Base-by-base conservation (phyloP, 108 stramenopile species). In the Cylindrotheca closterium region DNA sequence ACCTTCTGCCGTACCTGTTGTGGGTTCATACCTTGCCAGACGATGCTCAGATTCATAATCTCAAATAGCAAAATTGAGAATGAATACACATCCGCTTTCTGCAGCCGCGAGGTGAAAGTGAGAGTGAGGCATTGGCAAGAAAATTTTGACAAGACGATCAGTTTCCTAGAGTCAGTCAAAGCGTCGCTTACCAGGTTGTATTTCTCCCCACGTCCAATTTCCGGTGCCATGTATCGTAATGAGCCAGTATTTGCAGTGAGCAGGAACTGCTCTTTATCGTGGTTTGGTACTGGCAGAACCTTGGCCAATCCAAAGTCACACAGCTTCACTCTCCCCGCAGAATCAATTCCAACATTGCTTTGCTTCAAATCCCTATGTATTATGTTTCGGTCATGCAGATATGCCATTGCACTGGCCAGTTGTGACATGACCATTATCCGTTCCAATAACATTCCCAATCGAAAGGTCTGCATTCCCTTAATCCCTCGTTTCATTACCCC, bases 191-290 rank as follows among this genome's bases (percentile, higher is more conserved):
- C 37, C 8, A 65, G 55, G 63, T 70, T 70, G 54, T 85, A 85
- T 1, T 51, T 47, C 18, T 85, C 47, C 5, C 66, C 58, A 28
- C 61, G n/a, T 18, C 51, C 70, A 26, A 85, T 76, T 47, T 85
- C 84, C 0, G 84, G 80, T 29, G 80, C 77, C 84, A 85, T 82
- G 73, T 68, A 75, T 47, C 67, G 67, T 8, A 60, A 22, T 1
- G 59, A 68, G 24, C 68, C 74, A 29, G 67, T 69, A 23, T 56
- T 63, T 0, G 60, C 68, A 12, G 74, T 69, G 52, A 75, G 34
- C 22, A 46, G 47, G 63, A 74, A 79, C 17, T 29, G 57, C 42
- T 68, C 47, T 22, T 74, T 74, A 27, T 60, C 63, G 8, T 32
- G 32, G 2, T 42, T 45, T 4, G 55, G 37, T 33, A 58, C 29